Percentiles rank a stretch among this genome's conserved stretches.
These are phyloP conservation scores for Nigrograna mackinnonii DNA, from an alignment of 2,329 filamentous ascomycete species.

Conservation along the genomic window DNA sequence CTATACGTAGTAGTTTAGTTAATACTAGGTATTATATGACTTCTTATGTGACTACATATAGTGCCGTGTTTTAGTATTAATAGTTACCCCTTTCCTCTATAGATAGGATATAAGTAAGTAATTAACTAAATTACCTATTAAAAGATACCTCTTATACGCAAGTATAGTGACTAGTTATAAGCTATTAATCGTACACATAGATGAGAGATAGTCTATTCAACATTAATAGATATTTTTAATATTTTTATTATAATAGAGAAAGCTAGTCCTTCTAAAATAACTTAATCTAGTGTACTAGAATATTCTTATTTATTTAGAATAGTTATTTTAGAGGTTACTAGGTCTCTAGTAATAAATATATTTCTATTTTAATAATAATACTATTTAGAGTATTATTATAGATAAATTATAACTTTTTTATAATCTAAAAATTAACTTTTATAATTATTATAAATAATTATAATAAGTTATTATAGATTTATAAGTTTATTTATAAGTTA, in stretches of 20 bases:
- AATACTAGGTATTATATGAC: neutral
- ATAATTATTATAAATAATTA: neutral
- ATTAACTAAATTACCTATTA: neutral
- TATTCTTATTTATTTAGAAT: neutral
- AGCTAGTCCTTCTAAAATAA: neutral
- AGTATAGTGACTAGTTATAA: neutral
- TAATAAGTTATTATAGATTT: neutral
- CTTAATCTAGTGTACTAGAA: neutral
- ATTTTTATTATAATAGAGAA: conserved; percentile 1
- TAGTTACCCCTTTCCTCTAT: conserved; percentile 9
- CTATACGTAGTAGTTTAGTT: neutral
- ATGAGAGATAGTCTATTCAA: neutral
- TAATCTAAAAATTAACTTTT: neutral
- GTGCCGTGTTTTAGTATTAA: conserved; percentile 28
- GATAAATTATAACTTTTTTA: neutral
- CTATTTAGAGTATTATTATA: neutral
- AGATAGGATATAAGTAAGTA: conserved; percentile 1
- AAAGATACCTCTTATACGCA: neutral
- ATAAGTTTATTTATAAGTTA: neutral
- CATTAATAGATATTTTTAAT: conserved; percentile 2
- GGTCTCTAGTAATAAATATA: neutral
- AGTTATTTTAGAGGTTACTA: neutral
- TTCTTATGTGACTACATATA: neutral
- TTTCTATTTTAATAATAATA: neutral
- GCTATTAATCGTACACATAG: neutral